These are phyloP conservation scores for Tulasnella sp. DNA, from an alignment of 768 basidiomycete species.

Conservation along the genomic window DNA sequence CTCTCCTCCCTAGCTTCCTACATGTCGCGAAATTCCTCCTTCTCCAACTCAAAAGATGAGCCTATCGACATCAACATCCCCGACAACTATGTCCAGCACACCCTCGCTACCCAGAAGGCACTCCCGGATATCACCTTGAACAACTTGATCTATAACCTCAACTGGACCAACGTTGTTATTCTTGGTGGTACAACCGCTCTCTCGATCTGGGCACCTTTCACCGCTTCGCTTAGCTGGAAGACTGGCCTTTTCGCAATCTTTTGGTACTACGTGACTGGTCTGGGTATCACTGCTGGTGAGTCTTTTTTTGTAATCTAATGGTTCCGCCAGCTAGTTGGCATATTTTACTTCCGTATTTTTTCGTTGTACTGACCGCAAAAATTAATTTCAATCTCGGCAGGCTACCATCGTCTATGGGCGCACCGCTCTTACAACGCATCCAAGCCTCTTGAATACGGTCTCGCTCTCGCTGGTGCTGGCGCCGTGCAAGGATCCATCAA, in stretches of 20 bases:
- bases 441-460: conserved; percentile 68
- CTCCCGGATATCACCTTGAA: conserved; percentile 56
- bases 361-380: not conserved
- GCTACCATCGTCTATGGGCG: conserved; percentile 96
- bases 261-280: conserved; percentile 78
- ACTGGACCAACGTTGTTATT: conserved; percentile 66
- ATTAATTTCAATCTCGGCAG: conserved; percentile 26
- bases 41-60: conserved; percentile 12
- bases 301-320: too few species aligned
- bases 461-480: conserved; percentile 79
- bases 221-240: conserved; percentile 49
- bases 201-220: conserved; percentile 59
- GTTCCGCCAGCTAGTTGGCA: too few species aligned
- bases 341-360: conserved; percentile 5
- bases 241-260: conserved; percentile 60
- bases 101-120: conserved; percentile 54
- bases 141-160: conserved; percentile 51
- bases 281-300: conserved; percentile 53
- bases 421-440: conserved; percentile 93
- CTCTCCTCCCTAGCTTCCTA: not conserved
- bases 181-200: conserved; percentile 65
- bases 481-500: conserved; percentile 95
- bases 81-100: conserved; percentile 75
- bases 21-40: not conserved
- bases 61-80: conserved; percentile 39